Conservation (phyloP, 768 basidiomycete genomes). For the Crassisporium funariophilum region DNA sequence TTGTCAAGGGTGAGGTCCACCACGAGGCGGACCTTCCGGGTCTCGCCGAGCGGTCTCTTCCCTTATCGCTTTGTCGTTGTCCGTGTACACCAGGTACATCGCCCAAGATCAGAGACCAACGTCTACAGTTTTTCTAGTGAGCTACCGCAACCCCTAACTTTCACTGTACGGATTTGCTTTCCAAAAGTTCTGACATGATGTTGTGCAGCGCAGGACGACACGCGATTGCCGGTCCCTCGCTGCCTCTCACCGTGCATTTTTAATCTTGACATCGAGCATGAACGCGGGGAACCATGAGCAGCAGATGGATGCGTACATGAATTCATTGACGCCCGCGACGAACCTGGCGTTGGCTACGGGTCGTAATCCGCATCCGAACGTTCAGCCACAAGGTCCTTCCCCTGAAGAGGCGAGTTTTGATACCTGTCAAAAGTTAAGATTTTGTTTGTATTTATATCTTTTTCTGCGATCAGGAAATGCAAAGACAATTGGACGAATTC, state of each 20-base stretch:
- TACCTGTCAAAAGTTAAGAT: too few relatives aligned
- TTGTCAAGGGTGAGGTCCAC: slow-evolving; percentile 17
- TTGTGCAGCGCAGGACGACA: too few relatives aligned
- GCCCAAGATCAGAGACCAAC: slow-evolving; percentile 33
- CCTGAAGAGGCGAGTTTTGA: slow-evolving; percentile 22
- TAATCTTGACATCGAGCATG: not conserved
- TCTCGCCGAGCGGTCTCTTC: slow-evolving; percentile 27
- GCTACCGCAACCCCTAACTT: slow-evolving; percentile 23
- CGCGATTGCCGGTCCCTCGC: too few relatives aligned
- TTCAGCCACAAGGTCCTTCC: slow-evolving; percentile 10
- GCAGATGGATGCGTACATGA: slow-evolving; percentile 24
- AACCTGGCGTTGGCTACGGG: slow-evolving; percentile 17
- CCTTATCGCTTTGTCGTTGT: slow-evolving; percentile 25
- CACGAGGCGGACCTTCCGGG: slow-evolving; percentile 22
- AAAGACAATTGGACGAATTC: slow-evolving; percentile 44
- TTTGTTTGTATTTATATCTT: slow-evolving; percentile 3
- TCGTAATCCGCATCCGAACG: slow-evolving; percentile 16
- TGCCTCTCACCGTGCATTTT: not conserved
- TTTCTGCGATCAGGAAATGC: slow-evolving; percentile 33
- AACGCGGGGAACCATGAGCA: slow-evolving; percentile 14
- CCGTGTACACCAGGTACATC: slow-evolving; percentile 35
- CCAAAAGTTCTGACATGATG: slow-evolving; percentile 1
- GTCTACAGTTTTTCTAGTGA: slow-evolving; percentile 25
- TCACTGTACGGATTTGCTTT: slow-evolving; percentile 1
- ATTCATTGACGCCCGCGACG: slow-evolving; percentile 15